phyloP scores from a whole-genome alignment of 2,329 filamentous ascomycete genomes.

The Zymoseptoria pseudotritici region DNA sequence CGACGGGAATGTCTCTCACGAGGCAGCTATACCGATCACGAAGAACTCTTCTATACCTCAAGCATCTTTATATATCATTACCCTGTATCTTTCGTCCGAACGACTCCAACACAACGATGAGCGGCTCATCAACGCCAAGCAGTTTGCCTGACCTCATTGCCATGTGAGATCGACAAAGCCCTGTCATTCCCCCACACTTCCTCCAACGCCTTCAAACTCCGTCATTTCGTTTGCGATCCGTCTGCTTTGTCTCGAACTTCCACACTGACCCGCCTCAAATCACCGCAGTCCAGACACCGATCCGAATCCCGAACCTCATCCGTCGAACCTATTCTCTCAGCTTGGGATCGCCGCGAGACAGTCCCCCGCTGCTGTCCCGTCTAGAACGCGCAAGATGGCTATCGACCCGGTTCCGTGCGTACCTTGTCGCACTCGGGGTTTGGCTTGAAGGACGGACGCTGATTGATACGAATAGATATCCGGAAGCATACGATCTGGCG shows the following conservation, averaged over 20 bases:
- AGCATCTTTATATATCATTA: not conserved
- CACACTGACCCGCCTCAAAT: not conserved
- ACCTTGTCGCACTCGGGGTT: not conserved
- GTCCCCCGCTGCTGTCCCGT: not conserved
- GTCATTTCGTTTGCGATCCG: not conserved
- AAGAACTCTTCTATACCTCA: not conserved
- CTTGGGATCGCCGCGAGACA: not conserved
- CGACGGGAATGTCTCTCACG: not conserved
- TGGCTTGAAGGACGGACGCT: not conserved
- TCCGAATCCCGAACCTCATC: not conserved
- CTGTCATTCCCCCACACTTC: not conserved
- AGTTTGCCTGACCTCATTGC: constrained; percentile 1
- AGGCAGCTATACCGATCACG: not conserved
- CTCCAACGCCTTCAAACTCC: not conserved
- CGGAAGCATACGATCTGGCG: constrained; percentile 41
- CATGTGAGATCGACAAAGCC: not conserved
- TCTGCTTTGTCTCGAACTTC: not conserved
- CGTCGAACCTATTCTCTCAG: not conserved
- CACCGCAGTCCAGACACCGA: not conserved
- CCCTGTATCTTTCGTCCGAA: not conserved
- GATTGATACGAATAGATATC: constrained; percentile 30
- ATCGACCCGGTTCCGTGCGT: constrained; percentile 25
- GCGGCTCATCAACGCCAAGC: not conserved
- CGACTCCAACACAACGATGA: not conserved
- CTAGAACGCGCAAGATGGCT: constrained; percentile 19